Conservation (phyloP, 1,139 yeast genomes). For the Yamadazyma triangularis region DNA sequence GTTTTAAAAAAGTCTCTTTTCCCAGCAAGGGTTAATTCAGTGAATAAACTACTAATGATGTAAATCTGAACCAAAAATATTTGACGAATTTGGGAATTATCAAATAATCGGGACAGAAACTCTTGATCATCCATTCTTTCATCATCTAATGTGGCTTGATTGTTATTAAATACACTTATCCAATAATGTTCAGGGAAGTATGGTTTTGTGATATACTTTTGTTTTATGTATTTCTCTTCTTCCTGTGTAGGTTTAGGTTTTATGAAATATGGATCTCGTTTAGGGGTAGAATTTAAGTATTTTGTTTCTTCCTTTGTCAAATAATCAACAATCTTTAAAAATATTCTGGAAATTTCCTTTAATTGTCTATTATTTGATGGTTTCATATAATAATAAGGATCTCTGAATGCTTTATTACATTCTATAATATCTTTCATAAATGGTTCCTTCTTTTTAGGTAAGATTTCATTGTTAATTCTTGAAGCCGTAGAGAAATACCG, state of each 20-base stretch:
- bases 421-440: conserved; percentile 32
- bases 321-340: conserved; percentile 23
- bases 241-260: conserved; percentile 12
- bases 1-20: conserved; percentile 22
- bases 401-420: conserved; percentile 28
- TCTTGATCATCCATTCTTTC: conserved; percentile 23
- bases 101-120: conserved; percentile 22
- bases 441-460: conserved; percentile 9
- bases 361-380: conserved; percentile 19
- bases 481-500: conserved; percentile 33
- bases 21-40: conserved; percentile 21
- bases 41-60: conserved; percentile 25
- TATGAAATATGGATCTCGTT: conserved; percentile 6
- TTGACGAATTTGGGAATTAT: conserved; percentile 24
- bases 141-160: conserved; percentile 14
- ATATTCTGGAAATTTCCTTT: conserved; percentile 17
- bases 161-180: conserved; percentile 22
- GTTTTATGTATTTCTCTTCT: conserved; percentile 15
- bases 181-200: conserved; percentile 39
- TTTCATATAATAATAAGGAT: conserved; percentile 32
- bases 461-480: conserved; percentile 19
- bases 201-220: conserved; percentile 18
- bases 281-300: conserved; percentile 4
- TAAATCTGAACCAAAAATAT: conserved; percentile 30
- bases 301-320: conserved; percentile 28